Percentiles rank a stretch among this genome's conserved stretches.
phyloP scores from a whole-genome alignment of 192 early-diverging fungal genomes.

The Phlyctochytrium bullatum region DNA sequence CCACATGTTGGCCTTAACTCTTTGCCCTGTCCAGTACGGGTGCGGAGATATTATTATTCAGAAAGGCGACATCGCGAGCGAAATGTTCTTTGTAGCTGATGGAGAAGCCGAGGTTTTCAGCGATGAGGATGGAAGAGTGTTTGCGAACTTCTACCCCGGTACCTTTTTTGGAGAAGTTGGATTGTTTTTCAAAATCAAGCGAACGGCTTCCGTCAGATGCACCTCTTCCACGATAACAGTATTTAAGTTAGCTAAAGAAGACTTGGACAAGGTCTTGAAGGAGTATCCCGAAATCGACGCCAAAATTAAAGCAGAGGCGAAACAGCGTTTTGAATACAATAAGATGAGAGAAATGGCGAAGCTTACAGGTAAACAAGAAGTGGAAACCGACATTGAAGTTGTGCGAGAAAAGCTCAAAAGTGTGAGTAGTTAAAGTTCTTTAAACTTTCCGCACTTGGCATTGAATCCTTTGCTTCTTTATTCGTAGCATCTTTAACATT shows the following conservation, averaged over 20 bases:
- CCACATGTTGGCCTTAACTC: constrained; percentile 46
- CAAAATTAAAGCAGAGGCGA: constrained; percentile 49
- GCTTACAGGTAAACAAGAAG: constrained; percentile 27
- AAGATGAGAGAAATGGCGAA: constrained; percentile 46
- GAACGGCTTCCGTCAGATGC: constrained; percentile 52
- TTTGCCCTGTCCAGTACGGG: constrained; percentile 46
- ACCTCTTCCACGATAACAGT: constrained; percentile 34
- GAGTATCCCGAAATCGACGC: constrained; percentile 45
- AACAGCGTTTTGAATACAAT: constrained; percentile 40
- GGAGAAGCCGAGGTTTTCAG: constrained; percentile 49
- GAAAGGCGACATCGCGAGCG: constrained; percentile 48
- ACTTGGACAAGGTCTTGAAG: constrained; percentile 41
- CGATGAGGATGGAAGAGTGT: constrained; percentile 40
- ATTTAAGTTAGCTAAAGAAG: constrained; percentile 46
- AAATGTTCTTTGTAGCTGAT: constrained; percentile 54
- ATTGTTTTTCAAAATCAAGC: constrained; percentile 42
- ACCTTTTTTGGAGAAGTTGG: constrained; percentile 58
- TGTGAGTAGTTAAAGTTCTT: constrained; percentile 19
- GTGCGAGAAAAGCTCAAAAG: constrained; percentile 52
- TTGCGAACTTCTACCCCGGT: constrained; percentile 49
- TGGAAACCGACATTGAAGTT: constrained; percentile 50
- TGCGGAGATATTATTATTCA: constrained; percentile 37
- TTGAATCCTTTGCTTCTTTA: constrained; percentile 13
- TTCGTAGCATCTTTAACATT: neutral
- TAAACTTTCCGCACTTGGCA: neutral